phyloP scores from a whole-genome alignment of 805 yeast species.

The Schwanniomyces pseudopolymorphus region DNA sequence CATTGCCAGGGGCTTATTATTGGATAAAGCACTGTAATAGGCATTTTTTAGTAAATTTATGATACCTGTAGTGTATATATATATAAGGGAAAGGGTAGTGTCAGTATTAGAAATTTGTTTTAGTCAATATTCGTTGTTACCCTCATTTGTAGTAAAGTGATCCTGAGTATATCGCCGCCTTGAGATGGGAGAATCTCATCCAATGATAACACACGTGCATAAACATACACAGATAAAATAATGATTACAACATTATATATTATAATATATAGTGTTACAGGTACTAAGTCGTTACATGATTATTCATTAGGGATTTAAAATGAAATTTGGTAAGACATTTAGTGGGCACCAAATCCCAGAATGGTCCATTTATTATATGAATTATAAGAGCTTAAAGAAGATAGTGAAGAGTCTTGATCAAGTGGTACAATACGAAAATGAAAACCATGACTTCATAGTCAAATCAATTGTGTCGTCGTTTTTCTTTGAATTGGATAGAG shows the following conservation, averaged over 20 bases:
- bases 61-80: too few species aligned
- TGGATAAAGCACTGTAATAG: too few species aligned
- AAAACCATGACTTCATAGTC: slow-evolving; percentile 27
- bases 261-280: neutral
- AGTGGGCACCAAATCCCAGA: slow-evolving; percentile 89
- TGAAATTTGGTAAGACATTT: slow-evolving; percentile 83
- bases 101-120: neutral
- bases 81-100: neutral
- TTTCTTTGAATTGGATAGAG: slow-evolving; percentile 75
- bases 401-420: slow-evolving; percentile 64
- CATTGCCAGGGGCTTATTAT: too few species aligned
- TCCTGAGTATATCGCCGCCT: neutral
- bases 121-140: neutral
- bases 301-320: slow-evolving; percentile 16
- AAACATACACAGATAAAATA: neutral
- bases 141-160: neutral
- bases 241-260: neutral
- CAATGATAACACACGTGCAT: slow-evolving; percentile 1
- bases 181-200: neutral
- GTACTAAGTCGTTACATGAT: too few species aligned
- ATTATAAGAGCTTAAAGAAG: slow-evolving; percentile 81
- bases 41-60: too few species aligned
- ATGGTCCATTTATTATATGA: slow-evolving; percentile 81
- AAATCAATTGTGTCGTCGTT: slow-evolving; percentile 58
- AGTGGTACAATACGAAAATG: slow-evolving; percentile 37